phyloP scores from a whole-genome alignment of 495 filamentous ascomycete genomes.

The Aspergillus taichungensis region DNA sequence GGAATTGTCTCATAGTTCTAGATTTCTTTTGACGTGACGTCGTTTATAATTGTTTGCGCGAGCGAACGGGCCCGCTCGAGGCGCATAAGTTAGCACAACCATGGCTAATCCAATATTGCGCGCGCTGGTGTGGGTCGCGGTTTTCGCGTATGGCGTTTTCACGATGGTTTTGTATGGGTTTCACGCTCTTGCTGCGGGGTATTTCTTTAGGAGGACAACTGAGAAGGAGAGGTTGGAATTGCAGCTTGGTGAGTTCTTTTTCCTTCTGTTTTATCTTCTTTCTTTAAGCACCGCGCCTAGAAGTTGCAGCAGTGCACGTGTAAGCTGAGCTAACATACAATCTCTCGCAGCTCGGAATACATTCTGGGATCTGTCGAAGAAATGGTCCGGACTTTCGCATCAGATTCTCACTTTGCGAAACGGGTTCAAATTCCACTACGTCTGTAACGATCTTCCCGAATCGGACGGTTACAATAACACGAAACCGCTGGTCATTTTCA shows the following conservation, averaged over 20 bases:
- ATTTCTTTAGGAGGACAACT: conserved; percentile 25
- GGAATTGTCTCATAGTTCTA: too few species aligned
- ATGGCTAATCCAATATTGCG: conserved; percentile 18
- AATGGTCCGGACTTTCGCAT: conserved; percentile 34
- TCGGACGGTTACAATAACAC: conserved; percentile 9
- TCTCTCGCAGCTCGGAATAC: conserved; percentile 27
- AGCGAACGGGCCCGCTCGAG: too few species aligned
- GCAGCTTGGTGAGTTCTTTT: conserved; percentile 24
- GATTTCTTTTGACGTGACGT: too few species aligned
- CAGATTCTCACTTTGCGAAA: conserved; percentile 36
- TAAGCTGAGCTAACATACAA: neutral
- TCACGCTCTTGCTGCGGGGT: conserved; percentile 15
- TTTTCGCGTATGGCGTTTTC: conserved; percentile 30
- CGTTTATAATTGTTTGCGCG: too few species aligned
- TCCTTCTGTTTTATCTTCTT: neutral
- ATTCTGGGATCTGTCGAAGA: conserved; percentile 39
- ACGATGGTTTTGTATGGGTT: conserved; percentile 20
- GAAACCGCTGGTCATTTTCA: conserved; percentile 41
- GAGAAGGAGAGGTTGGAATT: conserved; percentile 32
- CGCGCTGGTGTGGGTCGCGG: conserved; percentile 9
- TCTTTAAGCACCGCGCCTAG: too few species aligned
- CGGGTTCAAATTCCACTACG: conserved; percentile 46
- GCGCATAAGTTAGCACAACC: neutral
- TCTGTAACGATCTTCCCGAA: conserved; percentile 29
- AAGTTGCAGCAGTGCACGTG: too few species aligned